Base-by-base conservation (phyloP, 306 rosid genomes). In the Leucaena leucocephala region DNA sequence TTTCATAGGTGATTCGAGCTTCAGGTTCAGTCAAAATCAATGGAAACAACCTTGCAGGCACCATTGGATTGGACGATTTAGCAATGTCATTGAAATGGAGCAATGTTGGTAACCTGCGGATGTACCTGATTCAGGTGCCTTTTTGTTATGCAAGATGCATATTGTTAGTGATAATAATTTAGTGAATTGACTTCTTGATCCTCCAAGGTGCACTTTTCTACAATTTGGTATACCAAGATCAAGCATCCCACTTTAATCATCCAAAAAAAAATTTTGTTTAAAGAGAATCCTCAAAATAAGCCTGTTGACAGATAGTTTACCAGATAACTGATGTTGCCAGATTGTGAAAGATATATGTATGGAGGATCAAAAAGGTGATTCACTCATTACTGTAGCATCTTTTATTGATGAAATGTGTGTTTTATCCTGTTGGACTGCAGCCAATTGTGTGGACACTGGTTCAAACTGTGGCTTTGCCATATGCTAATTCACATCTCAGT, bases 81-180 rank as follows among this genome's bases (percentile, higher is more conserved):
- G 49, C 86, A 61, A 95, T 95, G 97, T 84, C 89, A 44, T 81
- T 91, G 89, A 89, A 90, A 84, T 95, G 98, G 98, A 95, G 96
- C 86, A 85, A 88, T 44, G 67, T 95, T 69, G 97, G 98, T 40
- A 90, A 86, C 77, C 92, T 92, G 77, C 87, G 84, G 77, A 82
- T 91, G 88, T 85, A 85, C 88, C 86, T 95, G 67, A 86, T 91
- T 84, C 97, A 92, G 97, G 98, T 94, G 68, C 27, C 59, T 77
- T 55, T 57, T 9, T 57, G 33, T 74, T 75, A 15, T n/a, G 17
- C 55, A 42, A 35, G 52, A 44, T n/a, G 33, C 33, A 45, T 7
- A 50, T 49, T 68, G 22, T 58, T 61, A 17, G 42, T 33, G 16
- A 69, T 14, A 13, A 6, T 67, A 66, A 16, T 38, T 67, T 52